Conservation (phyloP, 768 basidiomycete species). For the Hirschioporus abietinus region DNA sequence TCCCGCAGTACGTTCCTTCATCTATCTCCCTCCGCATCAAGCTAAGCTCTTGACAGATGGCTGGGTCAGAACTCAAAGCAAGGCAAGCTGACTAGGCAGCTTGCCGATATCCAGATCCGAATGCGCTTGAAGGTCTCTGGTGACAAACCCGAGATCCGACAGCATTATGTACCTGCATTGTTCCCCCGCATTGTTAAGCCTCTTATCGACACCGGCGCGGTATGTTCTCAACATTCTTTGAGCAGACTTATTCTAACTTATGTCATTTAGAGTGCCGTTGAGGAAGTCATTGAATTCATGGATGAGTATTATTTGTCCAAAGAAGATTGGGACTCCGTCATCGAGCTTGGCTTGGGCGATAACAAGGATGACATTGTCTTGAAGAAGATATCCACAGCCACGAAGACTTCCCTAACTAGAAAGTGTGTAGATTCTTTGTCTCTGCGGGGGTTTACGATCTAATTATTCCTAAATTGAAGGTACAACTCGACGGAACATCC, state of each 20-base stretch:
- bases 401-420: conserved; percentile 81
- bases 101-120: conserved; percentile 87
- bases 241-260: conserved; percentile 8
- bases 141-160: conserved; percentile 83
- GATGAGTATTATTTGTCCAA: conserved; percentile 90
- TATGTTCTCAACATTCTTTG: conserved; percentile 32
- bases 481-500: conserved; percentile 91
- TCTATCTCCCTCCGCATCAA: neutral
- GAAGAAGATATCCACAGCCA: conserved; percentile 78
- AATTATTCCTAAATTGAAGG: conserved; percentile 33
- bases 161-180: conserved; percentile 87
- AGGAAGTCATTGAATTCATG: conserved; percentile 81
- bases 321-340: conserved; percentile 95
- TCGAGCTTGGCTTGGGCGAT: conserved; percentile 87
- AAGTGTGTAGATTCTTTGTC: conserved; percentile 47
- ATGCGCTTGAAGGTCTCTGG: conserved; percentile 95
- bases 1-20: conserved; percentile 67
- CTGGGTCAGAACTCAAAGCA: conserved; percentile 97
- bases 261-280: conserved; percentile 58
- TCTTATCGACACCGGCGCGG: conserved; percentile 65
- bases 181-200: conserved; percentile 78
- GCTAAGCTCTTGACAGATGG: conserved; percentile 53
- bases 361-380: conserved; percentile 67
- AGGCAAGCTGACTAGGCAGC: conserved; percentile 68
- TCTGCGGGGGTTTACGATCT: neutral